Evolutionary conservation across 2,329 filamentous ascomycete genomes (phyloP).

Genomic region (Neofusicoccum laricinum): DNA sequence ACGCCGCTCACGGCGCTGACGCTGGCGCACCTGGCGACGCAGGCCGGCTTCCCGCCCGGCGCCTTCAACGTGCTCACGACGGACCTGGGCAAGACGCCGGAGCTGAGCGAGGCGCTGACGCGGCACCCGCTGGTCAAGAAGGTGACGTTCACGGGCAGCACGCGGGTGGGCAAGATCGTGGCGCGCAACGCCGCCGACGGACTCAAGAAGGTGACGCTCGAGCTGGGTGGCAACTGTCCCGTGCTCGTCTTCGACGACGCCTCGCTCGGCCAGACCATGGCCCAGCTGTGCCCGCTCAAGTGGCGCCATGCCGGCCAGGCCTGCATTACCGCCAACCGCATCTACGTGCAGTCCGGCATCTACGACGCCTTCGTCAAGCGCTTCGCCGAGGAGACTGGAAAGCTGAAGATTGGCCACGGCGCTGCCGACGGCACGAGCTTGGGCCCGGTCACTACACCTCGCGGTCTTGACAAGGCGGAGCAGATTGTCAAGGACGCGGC

Average conservation of each 20-base stretch:
- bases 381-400: slow-evolving; percentile 50
- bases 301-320: slow-evolving; percentile 48
- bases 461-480: slow-evolving; percentile 55
- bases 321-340: slow-evolving; percentile 36
- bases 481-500: slow-evolving; percentile 64
- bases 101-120: slow-evolving; percentile 34
- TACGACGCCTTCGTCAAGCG: slow-evolving; percentile 36
- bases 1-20: slow-evolving; percentile 40
- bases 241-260: slow-evolving; percentile 45
- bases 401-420: slow-evolving; percentile 62
- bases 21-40: slow-evolving; percentile 36
- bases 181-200: slow-evolving; percentile 42
- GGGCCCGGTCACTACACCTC: slow-evolving; percentile 53
- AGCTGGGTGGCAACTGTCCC: slow-evolving; percentile 45
- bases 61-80: slow-evolving; percentile 41
- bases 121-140: slow-evolving; percentile 40
- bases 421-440: slow-evolving; percentile 34
- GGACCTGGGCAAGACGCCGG: slow-evolving; percentile 25
- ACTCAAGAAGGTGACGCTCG: slow-evolving; percentile 43
- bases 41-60: slow-evolving; percentile 41
- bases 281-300: slow-evolving; percentile 47
- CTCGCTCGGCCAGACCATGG: slow-evolving; percentile 41
- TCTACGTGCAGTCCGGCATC: slow-evolving; percentile 40
- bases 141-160: slow-evolving; percentile 43
- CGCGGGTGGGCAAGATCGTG: slow-evolving; percentile 38